Evolutionary conservation across 495 filamentous ascomycete genomes (phyloP), one percentile per base, ranked within the genome.

Genomic region (Cryomyces minteri): DNA sequence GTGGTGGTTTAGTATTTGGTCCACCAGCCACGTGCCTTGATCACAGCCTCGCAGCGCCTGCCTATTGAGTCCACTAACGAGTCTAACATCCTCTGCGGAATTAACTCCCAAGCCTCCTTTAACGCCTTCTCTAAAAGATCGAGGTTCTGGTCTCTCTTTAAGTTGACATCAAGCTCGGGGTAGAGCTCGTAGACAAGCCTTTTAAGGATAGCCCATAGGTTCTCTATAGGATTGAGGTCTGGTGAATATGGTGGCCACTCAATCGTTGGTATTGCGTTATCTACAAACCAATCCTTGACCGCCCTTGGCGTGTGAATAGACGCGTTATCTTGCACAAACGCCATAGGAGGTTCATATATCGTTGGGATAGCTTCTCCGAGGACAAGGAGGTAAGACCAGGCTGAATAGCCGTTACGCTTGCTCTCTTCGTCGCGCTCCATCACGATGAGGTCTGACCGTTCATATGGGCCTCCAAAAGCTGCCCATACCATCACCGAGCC

Each of bases 231-330:
- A 25, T 50, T 50, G 5, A 50, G 33, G 31, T 50, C 44, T 6
- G 48, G 44, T 5, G 48, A 50, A 37, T 47, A 50, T 2, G 48
- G 32, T n/a, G 48, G 48, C 48, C 44, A 50, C 14, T 47, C 44
- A 6, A 50, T 38, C 18, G 36, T 31, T 33, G n/a, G 12, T 11
- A 46, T 41, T 2, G 12, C 37, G 41, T 50, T 30, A 6, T 41
- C 37, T 29, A 47, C 9, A 12, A 50, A 39, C 48, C 44, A 50
- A 14, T 40, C 34, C 12, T 30, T 11, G 12, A 39, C 37, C 5
- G 41, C 25, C 11, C n/a, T 47, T 11, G 36, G 14, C 33, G 18
- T 40, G 30, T 50, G 40, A 36, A 47, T 42, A 29, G 43, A 28
- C 4, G 44, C 36, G 25, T 46, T 46, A 41, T 47, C 44, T 30